Percentiles rank a stretch among this genome's conserved stretches.
These are phyloP conservation scores for Mycena amicta DNA, from an alignment of 768 basidiomycete genomes.

Conservation along the genomic window DNA sequence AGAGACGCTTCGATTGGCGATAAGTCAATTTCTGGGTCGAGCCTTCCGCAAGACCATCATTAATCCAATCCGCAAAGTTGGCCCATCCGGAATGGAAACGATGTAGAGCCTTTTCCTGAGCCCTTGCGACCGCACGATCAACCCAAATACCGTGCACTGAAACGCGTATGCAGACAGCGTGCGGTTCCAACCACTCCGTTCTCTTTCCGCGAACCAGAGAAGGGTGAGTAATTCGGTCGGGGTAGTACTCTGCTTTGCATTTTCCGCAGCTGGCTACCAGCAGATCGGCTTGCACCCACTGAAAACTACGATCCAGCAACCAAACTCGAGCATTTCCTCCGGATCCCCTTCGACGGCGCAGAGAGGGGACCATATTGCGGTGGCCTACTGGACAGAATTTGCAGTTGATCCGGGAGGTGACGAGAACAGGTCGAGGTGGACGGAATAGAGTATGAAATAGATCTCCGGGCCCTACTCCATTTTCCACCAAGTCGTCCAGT, in stretches of 20 bases:
- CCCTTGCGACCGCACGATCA: conserved; percentile 24
- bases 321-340: background rate
- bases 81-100: conserved; percentile 31
- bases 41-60: conserved; percentile 21
- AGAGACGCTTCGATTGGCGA: conserved; percentile 26
- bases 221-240: conserved; percentile 22
- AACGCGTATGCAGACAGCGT: conserved; percentile 25
- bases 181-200: conserved; percentile 12
- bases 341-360: background rate
- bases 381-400: conserved; percentile 1
- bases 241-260: conserved; percentile 25
- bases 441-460: background rate
- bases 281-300: conserved; percentile 4
- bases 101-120: conserved; percentile 28
- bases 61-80: conserved; percentile 31
- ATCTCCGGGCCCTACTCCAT: background rate
- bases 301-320: conserved; percentile 3
- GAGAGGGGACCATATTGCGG: conserved; percentile 4
- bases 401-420: background rate
- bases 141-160: conserved; percentile 31
- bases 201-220: conserved; percentile 1
- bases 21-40: conserved; percentile 14
- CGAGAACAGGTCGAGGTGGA: background rate
- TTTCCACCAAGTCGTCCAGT: background rate
- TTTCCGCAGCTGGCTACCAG: conserved; percentile 12